A percentile compares a stretch with the other conserved stretches of the same genome.
Conservation (phyloP, 2,329 filamentous ascomycete genomes). For the Ophiostoma sp. region DNA sequence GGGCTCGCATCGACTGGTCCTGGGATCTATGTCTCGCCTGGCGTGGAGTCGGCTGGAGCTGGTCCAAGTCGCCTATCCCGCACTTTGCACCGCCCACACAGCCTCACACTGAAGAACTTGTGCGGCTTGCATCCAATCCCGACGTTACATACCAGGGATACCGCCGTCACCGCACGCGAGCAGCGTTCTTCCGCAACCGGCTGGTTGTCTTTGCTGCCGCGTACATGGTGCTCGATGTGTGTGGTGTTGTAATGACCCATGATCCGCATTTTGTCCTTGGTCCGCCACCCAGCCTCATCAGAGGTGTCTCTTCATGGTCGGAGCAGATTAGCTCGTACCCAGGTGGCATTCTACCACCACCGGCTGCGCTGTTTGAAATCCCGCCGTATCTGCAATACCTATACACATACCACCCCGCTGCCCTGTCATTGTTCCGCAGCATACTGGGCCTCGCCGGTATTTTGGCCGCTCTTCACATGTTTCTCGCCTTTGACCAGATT, state of each 20-base stretch:
- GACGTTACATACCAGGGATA: conserved; percentile 44
- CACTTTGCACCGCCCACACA: conserved; percentile 40
- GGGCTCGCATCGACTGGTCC: conserved; percentile 50
- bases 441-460: conserved; percentile 52
- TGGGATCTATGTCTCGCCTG: conserved; percentile 51
- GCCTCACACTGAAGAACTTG: conserved; percentile 37
- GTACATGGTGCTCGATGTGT: conserved; percentile 64
- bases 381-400: conserved; percentile 37
- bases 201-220: conserved; percentile 45
- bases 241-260: conserved; percentile 63
- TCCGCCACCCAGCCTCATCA: conserved; percentile 31
- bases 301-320: conserved; percentile 29
- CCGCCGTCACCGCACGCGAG: conserved; percentile 39
- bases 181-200: conserved; percentile 43
- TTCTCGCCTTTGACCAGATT: conserved; percentile 47
- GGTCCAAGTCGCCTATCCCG: conserved; percentile 48
- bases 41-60: conserved; percentile 56
- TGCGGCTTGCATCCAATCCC: conserved; percentile 41
- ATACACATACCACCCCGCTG: not conserved
- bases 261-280: conserved; percentile 72
- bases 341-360: conserved; percentile 30
- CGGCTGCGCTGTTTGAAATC: conserved; percentile 36
- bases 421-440: conserved; percentile 42
- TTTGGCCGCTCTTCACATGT: conserved; percentile 53
- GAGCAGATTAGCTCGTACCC: conserved; percentile 19